A percentile compares a stretch with the other conserved stretches of the same genome.
Conservation (phyloP, 2,329 filamentous ascomycete genomes). For the Chaetomiaceae sp. region DNA sequence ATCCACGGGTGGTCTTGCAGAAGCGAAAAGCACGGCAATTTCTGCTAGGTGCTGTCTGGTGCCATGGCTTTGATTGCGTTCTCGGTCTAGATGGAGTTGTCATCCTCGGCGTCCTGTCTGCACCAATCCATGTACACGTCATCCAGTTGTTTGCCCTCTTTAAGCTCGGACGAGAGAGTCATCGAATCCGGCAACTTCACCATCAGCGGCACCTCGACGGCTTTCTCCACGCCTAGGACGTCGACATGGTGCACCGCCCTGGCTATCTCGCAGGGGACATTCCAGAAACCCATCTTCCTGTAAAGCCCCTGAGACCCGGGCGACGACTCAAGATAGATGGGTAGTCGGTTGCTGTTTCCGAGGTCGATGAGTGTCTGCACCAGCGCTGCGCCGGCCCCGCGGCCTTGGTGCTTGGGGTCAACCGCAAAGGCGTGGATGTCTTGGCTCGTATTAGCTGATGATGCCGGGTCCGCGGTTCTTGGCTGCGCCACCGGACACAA, state of each 20-base stretch:
- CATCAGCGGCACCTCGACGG: constrained; percentile 37
- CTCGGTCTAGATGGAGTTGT: background rate
- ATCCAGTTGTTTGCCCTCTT: background rate
- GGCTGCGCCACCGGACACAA: background rate
- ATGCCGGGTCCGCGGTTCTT: background rate
- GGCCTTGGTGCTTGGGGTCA: constrained; percentile 38
- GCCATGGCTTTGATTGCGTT: background rate
- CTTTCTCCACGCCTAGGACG: constrained; percentile 30
- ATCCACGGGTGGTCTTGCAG: too few species aligned
- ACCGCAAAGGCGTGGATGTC: constrained; percentile 40
- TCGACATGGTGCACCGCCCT: constrained; percentile 32
- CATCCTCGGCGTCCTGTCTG: background rate
- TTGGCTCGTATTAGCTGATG: constrained; percentile 9
- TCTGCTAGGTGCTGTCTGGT: background rate
- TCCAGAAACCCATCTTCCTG: constrained; percentile 39
- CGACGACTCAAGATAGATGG: constrained; percentile 43
- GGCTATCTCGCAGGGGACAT: constrained; percentile 32
- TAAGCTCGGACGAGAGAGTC: background rate
- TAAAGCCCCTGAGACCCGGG: constrained; percentile 38
- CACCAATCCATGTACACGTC: constrained; percentile 8
- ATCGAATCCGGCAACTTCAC: constrained; percentile 32
- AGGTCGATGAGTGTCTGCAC: constrained; percentile 37
- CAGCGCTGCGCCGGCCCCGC: constrained; percentile 36
- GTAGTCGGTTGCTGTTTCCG: constrained; percentile 32
- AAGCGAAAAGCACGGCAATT: too few species aligned